A percentile compares a stretch with the other conserved stretches of the same genome.
These are phyloP conservation scores for Isochrysis galbana DNA, from an alignment of 78 protist genomes.

Conservation along the genomic window DNA sequence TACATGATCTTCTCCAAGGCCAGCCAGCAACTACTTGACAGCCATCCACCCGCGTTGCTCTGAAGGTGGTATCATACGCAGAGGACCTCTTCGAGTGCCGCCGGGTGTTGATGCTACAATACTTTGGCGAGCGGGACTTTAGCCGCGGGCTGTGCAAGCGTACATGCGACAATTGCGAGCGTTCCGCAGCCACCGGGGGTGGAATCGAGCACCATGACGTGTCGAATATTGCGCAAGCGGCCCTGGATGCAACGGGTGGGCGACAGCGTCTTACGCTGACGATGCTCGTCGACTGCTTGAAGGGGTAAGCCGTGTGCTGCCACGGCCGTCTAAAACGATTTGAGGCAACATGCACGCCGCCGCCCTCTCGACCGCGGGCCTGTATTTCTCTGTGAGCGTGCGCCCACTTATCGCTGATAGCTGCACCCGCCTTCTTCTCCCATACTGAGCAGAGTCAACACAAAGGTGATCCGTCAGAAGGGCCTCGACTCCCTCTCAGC, in stretches of 20 bases:
- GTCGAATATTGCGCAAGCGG: neutral
- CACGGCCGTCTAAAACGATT: too few species aligned
- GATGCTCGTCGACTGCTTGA: neutral
- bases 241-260: neutral
- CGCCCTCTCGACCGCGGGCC: too few species aligned
- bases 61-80: slow-evolving; percentile 52
- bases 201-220: neutral
- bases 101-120: slow-evolving; percentile 28
- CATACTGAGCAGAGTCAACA: neutral
- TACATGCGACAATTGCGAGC: slow-evolving; percentile 61
- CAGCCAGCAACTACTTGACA: too few species aligned
- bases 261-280: neutral
- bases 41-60: too few species aligned
- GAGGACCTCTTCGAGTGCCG: slow-evolving; percentile 56
- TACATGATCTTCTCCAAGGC: too few species aligned
- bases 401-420: too few species aligned
- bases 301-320: too few species aligned
- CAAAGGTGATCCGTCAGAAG: neutral
- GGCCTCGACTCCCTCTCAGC: too few species aligned
- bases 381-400: too few species aligned
- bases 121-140: slow-evolving; percentile 47
- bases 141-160: neutral
- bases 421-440: too few species aligned
- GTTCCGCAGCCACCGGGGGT: neutral
- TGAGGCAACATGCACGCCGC: too few species aligned